These are phyloP conservation scores for grape (Vitis vinifera) DNA, from an alignment of 164 flowering plant genomes.

Conservation along the genomic window ASM3070453v1 NC_081815.1:6291001-6291500, in stretches of 20 bases:
- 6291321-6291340: too few relatives aligned
- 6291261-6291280: background rate
- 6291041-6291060: too few relatives aligned
- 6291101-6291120: background rate
- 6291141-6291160: background rate
- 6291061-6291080: background rate
- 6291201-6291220: too few relatives aligned
- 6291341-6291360: background rate
- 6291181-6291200: too few relatives aligned
- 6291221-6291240: too few relatives aligned
- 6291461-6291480: background rate
- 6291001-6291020: too few relatives aligned
- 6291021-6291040: too few relatives aligned
- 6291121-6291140: background rate
- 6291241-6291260: too few relatives aligned
- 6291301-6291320: too few relatives aligned
- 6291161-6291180: too few relatives aligned
- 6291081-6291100: background rate
- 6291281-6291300: background rate
- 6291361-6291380: background rate
- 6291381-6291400: background rate
- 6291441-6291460: too few relatives aligned
- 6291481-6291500: conserved; percentile 35
- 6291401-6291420: background rate
- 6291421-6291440: too few relatives aligned